Base-by-base conservation (phyloP, 768 basidiomycete species). In the Suillus tomentosus region DNA sequence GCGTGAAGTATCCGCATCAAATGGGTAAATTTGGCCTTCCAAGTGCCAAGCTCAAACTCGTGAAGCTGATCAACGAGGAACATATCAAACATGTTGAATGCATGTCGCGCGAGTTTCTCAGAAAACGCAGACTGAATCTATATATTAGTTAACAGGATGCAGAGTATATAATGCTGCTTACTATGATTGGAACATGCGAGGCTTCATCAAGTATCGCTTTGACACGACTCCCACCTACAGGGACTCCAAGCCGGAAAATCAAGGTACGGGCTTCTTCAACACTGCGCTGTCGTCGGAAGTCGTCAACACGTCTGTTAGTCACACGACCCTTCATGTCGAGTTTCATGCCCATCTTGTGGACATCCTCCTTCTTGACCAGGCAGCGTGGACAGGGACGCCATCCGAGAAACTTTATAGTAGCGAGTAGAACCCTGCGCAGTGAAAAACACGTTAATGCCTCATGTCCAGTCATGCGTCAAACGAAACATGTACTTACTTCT, bases 21-120 rank as follows among this genome's bases (percentile, higher is more conserved):
- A 56, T 81, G 80, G 0, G 64, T 71, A 5, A 80, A 67, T 0
- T 78, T 39, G 0, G 69, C 66, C 54, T 71, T 71, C 71, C 69
- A 72, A 8, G 64, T 61, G 1, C 71, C 71, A 22, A 72, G 59
- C 53, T 72, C 67, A n/a, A 70, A 60, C 42, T 72, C 67, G 39
- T 72, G 71, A 22, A 72, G 57, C 2, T 69, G 56, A 55, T 71
- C 66, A 27, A 68, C 47, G 3, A 57, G 22, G 27, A 70, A 65
- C 42, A 67, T 48, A 7, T 31, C 10, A 54, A 62, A 69, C 7
- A 63, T 39, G 48, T 71, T 62, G 27, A 72, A 65, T 13, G 57
- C 55, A 11, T 47, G 31, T 22, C 14, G 0, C 9, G 22, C 40
- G 10, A 69, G 59, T 9, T 24, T 31, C 5, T 61, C 43, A 1